Evolutionary conservation across 768 basidiomycete species (phyloP), one percentile per base, ranked within the genome.

Genomic region (Suillus lakei): DNA sequence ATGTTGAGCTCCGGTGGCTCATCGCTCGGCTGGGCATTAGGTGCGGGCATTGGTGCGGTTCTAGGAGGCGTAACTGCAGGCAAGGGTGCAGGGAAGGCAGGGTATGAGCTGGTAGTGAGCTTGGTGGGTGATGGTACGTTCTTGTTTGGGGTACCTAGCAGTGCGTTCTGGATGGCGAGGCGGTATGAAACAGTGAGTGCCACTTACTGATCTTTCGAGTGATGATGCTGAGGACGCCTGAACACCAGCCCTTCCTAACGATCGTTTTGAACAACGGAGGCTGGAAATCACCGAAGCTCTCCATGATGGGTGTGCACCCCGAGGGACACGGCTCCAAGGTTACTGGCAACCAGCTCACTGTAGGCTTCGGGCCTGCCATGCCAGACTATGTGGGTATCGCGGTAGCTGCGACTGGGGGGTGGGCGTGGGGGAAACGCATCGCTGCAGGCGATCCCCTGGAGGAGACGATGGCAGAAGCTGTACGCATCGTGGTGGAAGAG

Each of bases 51-150:
- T 5, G 91, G 91, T 3, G 84, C 85, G 1, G 71, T 78, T 53
- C 68, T 91, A 6, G 89, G 84, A 1, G 81, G 76, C 4, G 68
- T 73, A 21, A 68, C 60, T 32, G 72, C 72, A 3, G 68, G 66
- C 46, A 72, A 69, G 38, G 68, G 60, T 7, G 67, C 74, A 16
- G 54, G 61, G 13, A 65, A 67, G 4, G 73, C 75, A 9, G 75
- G 70, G 4, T 80, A 83, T 56, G 88, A 91, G n/a, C 72, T 92
- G 48, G 79, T 88, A 9, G 81, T 85, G 1, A 80, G 79, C 1
- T 77, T 92, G 30, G 87, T 91, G 3, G 91, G 91, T 0, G 91
- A 92, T 69, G 91, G 91, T 0, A 85, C 85, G 7, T 92, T 82
- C 68, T 70, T 91, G 71, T 92, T 91, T 69, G 83, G 87, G 0